phyloP scores from a whole-genome alignment of 2,329 filamentous ascomycete species.

The Conoideocrella luteorostrata region DNA sequence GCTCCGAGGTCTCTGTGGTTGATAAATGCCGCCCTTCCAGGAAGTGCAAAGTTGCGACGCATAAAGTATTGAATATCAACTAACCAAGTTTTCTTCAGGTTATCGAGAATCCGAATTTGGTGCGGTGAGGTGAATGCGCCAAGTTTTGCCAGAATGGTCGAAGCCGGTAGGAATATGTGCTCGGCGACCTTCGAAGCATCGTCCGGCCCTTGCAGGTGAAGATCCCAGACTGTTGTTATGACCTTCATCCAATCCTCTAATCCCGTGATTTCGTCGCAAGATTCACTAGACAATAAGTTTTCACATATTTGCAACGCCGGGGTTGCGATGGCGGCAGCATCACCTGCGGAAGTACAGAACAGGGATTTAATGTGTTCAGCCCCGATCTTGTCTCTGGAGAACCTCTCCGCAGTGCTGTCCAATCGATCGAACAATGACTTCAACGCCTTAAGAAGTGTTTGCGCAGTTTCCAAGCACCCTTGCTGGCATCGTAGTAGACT shows the following conservation, averaged over 20 bases:
- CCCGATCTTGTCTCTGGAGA: constrained; percentile 43
- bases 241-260: constrained; percentile 42
- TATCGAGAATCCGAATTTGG: constrained; percentile 10
- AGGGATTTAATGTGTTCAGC: constrained; percentile 53
- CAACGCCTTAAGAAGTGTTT: constrained; percentile 42
- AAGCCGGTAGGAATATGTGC: constrained; percentile 34
- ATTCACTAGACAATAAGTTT: constrained; percentile 25
- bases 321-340: constrained; percentile 38
- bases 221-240: constrained; percentile 42
- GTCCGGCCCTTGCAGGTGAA: constrained; percentile 43
- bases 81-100: constrained; percentile 32
- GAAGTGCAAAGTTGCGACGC: constrained; percentile 44
- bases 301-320: constrained; percentile 41
- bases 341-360: constrained; percentile 43
- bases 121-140: constrained; percentile 21
- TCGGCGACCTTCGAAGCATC: constrained; percentile 44
- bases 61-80: constrained; percentile 42
- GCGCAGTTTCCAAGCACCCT: constrained; percentile 39
- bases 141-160: constrained; percentile 34
- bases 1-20: constrained; percentile 34
- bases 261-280: constrained; percentile 27
- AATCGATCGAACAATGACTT: constrained; percentile 40
- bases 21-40: constrained; percentile 41
- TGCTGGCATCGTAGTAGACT: constrained; percentile 30
- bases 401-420: constrained; percentile 24